These are phyloP conservation scores for Chytridium lagenaria DNA, from an alignment of 371 early-diverging fungal genomes.

Conservation along the genomic window DNA sequence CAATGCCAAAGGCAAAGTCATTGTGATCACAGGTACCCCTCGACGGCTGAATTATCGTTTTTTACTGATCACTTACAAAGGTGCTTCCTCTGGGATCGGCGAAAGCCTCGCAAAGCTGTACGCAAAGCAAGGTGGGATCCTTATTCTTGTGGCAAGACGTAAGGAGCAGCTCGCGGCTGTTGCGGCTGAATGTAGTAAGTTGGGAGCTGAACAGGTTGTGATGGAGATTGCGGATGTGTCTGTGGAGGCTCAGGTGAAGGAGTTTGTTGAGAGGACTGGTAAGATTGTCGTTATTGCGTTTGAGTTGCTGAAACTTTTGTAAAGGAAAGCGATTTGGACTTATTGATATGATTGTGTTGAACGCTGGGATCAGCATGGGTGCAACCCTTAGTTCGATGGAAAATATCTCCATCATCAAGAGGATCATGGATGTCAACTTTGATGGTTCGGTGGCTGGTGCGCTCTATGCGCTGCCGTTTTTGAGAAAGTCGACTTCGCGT, in stretches of 20 bases:
- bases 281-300: not conserved
- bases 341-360: slow-evolving; percentile 19
- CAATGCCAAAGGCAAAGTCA: slow-evolving; percentile 8
- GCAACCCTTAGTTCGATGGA: not conserved
- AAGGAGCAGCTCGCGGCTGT: slow-evolving; percentile 22
- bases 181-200: slow-evolving; percentile 7
- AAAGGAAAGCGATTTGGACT: not conserved
- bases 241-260: slow-evolving; percentile 21
- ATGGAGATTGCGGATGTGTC: slow-evolving; percentile 25
- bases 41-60: not conserved
- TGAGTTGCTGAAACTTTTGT: not conserved
- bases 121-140: slow-evolving; percentile 20
- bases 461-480: slow-evolving; percentile 26
- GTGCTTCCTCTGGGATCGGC: slow-evolving; percentile 37
- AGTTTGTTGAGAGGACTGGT: slow-evolving; percentile 11
- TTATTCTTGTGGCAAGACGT: slow-evolving; percentile 31
- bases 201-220: slow-evolving; percentile 26
- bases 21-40: not conserved
- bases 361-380: slow-evolving; percentile 25
- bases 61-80: slow-evolving; percentile 30
- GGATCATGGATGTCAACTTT: slow-evolving; percentile 34
- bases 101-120: slow-evolving; percentile 26
- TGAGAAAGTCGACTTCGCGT: slow-evolving; percentile 15
- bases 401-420: not conserved
- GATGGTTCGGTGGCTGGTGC: slow-evolving; percentile 18